phyloP scores from a whole-genome alignment of 2,329 filamentous ascomycete species.

The Colletotrichum sp. region DNA sequence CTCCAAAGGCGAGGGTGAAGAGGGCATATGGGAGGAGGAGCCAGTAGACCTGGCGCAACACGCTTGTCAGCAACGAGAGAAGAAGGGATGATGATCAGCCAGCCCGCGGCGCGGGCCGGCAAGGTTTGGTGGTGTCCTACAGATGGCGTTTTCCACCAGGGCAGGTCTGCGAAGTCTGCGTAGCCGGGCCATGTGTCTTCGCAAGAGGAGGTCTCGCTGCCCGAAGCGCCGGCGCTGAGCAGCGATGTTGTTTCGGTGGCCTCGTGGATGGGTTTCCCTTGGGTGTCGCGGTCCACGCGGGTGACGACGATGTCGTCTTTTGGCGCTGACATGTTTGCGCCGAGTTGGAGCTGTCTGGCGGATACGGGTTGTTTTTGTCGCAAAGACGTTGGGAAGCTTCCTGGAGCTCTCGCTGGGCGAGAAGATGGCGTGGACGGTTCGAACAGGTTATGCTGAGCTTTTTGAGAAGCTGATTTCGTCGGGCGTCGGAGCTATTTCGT shows the following conservation, averaged over 20 bases:
- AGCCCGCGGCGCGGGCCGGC: not conserved
- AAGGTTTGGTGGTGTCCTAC: conserved; percentile 41
- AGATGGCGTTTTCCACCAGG: conserved; percentile 69
- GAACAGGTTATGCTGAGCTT: not conserved
- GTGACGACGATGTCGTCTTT: conserved; percentile 19
- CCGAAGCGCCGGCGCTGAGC: conserved; percentile 34
- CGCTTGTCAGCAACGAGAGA: conserved; percentile 27
- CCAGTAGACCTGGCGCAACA: conserved; percentile 73
- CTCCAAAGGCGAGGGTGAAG: conserved; percentile 86
- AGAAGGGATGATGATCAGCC: not conserved
- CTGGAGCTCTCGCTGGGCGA: not conserved
- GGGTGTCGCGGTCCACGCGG: conserved; percentile 6
- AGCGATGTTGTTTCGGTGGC: conserved; percentile 43
- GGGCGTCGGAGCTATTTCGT: not conserved
- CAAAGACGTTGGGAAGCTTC: not conserved
- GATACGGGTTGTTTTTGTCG: not conserved
- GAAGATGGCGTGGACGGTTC: not conserved
- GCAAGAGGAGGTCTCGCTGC: conserved; percentile 14
- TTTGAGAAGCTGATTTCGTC: not conserved
- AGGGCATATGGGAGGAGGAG: conserved; percentile 80
- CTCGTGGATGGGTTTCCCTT: conserved; percentile 3
- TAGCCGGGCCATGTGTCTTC: conserved; percentile 51
- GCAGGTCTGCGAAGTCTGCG: conserved; percentile 64
- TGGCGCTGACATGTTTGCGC: conserved; percentile 9
- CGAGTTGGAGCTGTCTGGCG: not conserved